Conservation (phyloP, 768 basidiomycete genomes). For the Leccinum uliginosum region DNA sequence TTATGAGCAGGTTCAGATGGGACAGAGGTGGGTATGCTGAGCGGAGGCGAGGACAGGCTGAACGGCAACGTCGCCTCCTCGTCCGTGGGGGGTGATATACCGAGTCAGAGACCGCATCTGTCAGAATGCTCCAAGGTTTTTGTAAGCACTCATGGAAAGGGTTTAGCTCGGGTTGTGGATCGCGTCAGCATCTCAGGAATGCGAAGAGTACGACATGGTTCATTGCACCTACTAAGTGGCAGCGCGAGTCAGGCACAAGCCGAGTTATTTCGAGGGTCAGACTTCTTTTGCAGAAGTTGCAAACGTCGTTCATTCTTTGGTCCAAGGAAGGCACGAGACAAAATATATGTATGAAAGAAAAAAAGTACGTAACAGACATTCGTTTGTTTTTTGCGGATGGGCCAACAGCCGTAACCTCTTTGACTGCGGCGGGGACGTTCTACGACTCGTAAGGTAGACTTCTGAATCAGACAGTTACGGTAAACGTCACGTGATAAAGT, state of each 20-base stretch:
- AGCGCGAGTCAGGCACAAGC: background rate
- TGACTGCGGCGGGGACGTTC: no score
- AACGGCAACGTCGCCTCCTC: constrained; percentile 27
- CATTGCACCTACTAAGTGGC: background rate
- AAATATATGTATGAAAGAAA: no score
- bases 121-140: background rate
- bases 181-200: background rate
- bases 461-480: no score
- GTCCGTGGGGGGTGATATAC: constrained; percentile 27
- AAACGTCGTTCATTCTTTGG: no score
- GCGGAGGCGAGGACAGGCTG: constrained; percentile 38
- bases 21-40: constrained; percentile 43
- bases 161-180: background rate
- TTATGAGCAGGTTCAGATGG: constrained; percentile 31
- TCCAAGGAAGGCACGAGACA: no score
- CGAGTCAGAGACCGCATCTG: constrained; percentile 25
- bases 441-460: no score
- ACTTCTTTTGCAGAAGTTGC: no score
- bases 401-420: no score
- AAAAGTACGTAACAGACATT: no score
- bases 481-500: no score
- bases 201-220: background rate
- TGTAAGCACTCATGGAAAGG: background rate
- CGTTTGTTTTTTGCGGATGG: no score
- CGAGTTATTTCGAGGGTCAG: constrained; percentile 13